phyloP scores from a whole-genome alignment of 441 rosid genomes.

The Bocquillonia castaneifolia region DNA sequence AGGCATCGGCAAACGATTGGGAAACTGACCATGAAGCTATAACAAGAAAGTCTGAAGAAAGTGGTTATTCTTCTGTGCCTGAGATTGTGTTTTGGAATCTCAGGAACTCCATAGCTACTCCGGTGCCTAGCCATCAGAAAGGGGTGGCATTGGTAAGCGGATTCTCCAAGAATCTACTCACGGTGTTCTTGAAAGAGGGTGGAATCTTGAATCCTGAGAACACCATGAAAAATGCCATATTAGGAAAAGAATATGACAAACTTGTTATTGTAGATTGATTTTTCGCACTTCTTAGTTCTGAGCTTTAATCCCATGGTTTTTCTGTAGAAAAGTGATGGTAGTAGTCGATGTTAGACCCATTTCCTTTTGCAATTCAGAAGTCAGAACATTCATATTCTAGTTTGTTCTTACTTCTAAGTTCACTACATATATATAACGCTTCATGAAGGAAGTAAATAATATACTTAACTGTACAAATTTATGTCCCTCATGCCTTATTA shows the following conservation, averaged over 20 bases:
- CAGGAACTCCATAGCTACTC: background rate
- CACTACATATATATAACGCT: too few species aligned
- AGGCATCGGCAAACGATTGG: background rate
- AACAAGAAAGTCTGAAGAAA: slow-evolving; percentile 5
- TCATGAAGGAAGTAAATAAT: background rate
- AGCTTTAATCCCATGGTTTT: too few species aligned
- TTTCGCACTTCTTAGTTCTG: too few species aligned
- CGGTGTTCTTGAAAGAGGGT: background rate
- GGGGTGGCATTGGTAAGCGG: background rate
- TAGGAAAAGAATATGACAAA: background rate
- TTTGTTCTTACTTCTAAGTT: too few species aligned
- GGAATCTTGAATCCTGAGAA: background rate
- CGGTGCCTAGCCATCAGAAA: background rate
- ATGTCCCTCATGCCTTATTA: background rate
- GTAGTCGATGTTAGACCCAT: too few species aligned
- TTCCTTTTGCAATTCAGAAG: too few species aligned
- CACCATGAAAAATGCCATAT: background rate
- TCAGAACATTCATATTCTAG: too few species aligned
- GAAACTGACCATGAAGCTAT: slow-evolving; percentile 13
- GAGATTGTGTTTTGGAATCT: slow-evolving; percentile 19
- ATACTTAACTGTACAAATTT: background rate
- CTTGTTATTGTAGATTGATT: background rate
- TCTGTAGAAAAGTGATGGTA: too few species aligned
- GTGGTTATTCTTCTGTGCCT: background rate
- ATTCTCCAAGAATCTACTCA: slow-evolving; percentile 1